These are phyloP conservation scores for Annulohypoxylon maeteangense DNA, from an alignment of 495 filamentous ascomycete genomes.

Conservation along the genomic window DNA sequence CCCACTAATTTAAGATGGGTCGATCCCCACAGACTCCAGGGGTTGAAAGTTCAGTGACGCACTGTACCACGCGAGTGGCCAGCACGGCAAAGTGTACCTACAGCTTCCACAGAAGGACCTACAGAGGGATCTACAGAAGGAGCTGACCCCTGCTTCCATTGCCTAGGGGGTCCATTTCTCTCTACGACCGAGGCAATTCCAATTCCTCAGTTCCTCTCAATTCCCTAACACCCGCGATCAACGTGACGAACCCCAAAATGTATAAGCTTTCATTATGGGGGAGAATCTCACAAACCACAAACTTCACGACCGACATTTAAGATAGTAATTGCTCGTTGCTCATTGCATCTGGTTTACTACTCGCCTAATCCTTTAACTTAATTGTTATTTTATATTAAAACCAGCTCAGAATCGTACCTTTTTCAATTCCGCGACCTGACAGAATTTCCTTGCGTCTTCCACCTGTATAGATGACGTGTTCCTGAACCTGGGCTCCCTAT, in stretches of 20 bases:
- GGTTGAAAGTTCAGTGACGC: slow-evolving; percentile 23
- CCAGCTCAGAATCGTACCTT: slow-evolving; percentile 16
- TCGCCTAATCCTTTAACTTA: not conserved
- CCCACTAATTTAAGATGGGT: slow-evolving; percentile 27
- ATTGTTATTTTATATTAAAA: slow-evolving; percentile 17
- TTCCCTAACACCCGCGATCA: slow-evolving; percentile 31
- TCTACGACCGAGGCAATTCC: slow-evolving; percentile 39
- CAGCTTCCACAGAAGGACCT: not conserved
- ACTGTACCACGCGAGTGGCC: slow-evolving; percentile 20
- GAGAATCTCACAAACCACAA: not conserved
- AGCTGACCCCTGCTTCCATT: not conserved
- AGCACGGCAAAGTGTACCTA: slow-evolving; percentile 22
- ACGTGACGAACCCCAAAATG: slow-evolving; percentile 17
- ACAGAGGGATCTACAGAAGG: slow-evolving; percentile 1
- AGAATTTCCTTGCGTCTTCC: slow-evolving; percentile 19
- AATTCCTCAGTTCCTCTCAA: slow-evolving; percentile 3
- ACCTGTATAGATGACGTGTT: slow-evolving; percentile 42
- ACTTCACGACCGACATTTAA: slow-evolving; percentile 10
- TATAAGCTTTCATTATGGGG: slow-evolving; percentile 3
- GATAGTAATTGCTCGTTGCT: slow-evolving; percentile 2
- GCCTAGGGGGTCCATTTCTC: slow-evolving; percentile 13
- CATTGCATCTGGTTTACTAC: slow-evolving; percentile 15
- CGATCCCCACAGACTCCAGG: slow-evolving; percentile 21
- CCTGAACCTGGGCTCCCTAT: slow-evolving; percentile 24
- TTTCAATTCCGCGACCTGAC: slow-evolving; percentile 9